These are phyloP conservation scores for Microdochium trichocladiopsis DNA, from an alignment of 2,329 filamentous ascomycete species.

Conservation along the genomic window DNA sequence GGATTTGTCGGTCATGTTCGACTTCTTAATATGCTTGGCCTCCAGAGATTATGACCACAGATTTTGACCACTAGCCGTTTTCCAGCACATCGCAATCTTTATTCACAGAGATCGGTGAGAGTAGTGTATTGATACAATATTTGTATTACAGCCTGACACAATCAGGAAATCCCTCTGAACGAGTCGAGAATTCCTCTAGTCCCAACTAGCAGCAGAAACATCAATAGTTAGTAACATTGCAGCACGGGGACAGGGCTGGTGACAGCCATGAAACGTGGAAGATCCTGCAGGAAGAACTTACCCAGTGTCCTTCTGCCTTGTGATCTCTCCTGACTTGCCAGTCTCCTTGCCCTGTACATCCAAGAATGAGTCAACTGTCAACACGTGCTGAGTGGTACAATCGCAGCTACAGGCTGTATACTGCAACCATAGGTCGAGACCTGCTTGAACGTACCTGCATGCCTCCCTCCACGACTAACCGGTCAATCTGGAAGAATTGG, in stretches of 20 bases:
- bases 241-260: no score
- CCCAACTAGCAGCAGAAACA: background rate
- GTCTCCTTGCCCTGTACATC: constrained; percentile 58
- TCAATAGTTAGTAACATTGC: background rate
- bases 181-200: background rate
- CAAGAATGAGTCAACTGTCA: background rate
- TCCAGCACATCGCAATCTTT: background rate
- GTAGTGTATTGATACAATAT: background rate
- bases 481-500: constrained; percentile 89
- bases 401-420: background rate
- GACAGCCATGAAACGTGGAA: background rate
- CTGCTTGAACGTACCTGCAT: constrained; percentile 55
- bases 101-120: background rate
- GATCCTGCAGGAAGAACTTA: constrained; percentile 30
- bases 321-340: constrained; percentile 57
- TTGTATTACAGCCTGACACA: background rate
- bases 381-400: no score
- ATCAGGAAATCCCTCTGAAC: background rate
- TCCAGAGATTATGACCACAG: no score
- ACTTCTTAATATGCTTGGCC: no score
- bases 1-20: no score
- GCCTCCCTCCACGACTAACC: constrained; percentile 85
- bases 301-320: constrained; percentile 75
- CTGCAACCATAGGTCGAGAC: constrained; percentile 1
- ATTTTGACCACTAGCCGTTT: background rate